These are phyloP conservation scores for Neoconidiobolus thromboides DNA, from an alignment of 371 early-diverging fungal genomes.

Conservation along the genomic window DNA sequence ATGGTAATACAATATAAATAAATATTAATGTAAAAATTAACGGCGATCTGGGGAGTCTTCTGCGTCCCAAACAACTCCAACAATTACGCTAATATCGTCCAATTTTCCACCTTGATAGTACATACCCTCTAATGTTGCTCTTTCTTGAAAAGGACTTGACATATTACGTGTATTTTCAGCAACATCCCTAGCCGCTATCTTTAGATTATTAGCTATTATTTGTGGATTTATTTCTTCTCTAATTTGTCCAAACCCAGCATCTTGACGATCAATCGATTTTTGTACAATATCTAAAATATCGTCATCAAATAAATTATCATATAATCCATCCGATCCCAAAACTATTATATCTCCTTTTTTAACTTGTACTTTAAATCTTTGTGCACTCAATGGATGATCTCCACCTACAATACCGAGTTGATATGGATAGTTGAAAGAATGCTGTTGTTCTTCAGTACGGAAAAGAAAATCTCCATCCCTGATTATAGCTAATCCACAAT, in stretches of 20 bases:
- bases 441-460: constrained; percentile 78
- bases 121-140: constrained; percentile 54
- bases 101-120: constrained; percentile 62
- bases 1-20: no score
- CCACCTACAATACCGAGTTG: constrained; percentile 51
- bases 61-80: constrained; percentile 41
- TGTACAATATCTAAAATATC: constrained; percentile 54
- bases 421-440: constrained; percentile 64
- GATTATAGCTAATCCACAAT: constrained; percentile 75
- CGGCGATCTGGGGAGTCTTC: constrained; percentile 15
- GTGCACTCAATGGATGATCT: constrained; percentile 46
- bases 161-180: constrained; percentile 55
- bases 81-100: constrained; percentile 67
- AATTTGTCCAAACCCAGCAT: not conserved
- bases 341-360: constrained; percentile 57
- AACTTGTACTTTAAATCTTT: constrained; percentile 59
- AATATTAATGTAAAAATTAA: not conserved
- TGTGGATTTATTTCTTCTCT: constrained; percentile 27
- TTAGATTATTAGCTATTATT: constrained; percentile 53
- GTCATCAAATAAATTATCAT: constrained; percentile 66
- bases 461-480: constrained; percentile 71
- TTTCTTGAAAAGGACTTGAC: constrained; percentile 70
- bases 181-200: constrained; percentile 47
- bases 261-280: constrained; percentile 25
- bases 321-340: constrained; percentile 59